phyloP scores from a whole-genome alignment of 495 filamentous ascomycete genomes.

The Penicillium antarcticum region DNA sequence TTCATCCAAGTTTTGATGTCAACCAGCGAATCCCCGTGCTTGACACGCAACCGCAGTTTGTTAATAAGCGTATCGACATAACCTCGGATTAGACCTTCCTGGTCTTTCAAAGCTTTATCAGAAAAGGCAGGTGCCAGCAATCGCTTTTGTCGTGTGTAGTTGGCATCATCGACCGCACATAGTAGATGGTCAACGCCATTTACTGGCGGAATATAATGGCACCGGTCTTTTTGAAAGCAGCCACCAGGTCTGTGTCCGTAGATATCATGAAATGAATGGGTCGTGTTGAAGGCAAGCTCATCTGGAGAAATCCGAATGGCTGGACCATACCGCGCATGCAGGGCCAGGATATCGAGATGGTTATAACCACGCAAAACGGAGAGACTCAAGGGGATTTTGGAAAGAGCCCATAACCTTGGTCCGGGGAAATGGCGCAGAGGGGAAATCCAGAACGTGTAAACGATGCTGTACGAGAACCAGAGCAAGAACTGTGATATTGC shows the following conservation, averaged over 20 bases:
- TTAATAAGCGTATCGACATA: constrained; percentile 40
- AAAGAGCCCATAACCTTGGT: constrained; percentile 41
- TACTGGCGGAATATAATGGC: constrained; percentile 16
- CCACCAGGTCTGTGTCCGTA: constrained; percentile 45
- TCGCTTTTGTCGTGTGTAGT: constrained; percentile 35
- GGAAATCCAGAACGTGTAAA: constrained; percentile 50
- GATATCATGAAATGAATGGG: constrained; percentile 56
- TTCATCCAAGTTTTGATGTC: constrained; percentile 31
- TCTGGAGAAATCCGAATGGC: constrained; percentile 56
- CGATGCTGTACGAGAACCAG: constrained; percentile 7
- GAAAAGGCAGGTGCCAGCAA: constrained; percentile 46
- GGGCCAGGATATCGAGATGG: constrained; percentile 17
- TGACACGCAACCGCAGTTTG: constrained; percentile 11
- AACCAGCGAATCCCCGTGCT: not conserved
- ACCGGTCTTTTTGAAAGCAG: constrained; percentile 21
- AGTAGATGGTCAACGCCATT: constrained; percentile 24
- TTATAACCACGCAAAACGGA: constrained; percentile 20
- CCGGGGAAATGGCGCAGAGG: constrained; percentile 51
- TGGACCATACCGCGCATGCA: constrained; percentile 41
- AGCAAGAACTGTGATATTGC: constrained; percentile 10
- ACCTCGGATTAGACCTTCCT: constrained; percentile 32
- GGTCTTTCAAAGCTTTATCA: constrained; percentile 39
- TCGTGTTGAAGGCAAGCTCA: constrained; percentile 52
- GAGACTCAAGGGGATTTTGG: constrained; percentile 30
- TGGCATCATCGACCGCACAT: constrained; percentile 13